A percentile compares a stretch with the other conserved stretches of the same genome.
Conservation (phyloP, 2,329 filamentous ascomycete genomes). For the Ophiostoma montium region DNA sequence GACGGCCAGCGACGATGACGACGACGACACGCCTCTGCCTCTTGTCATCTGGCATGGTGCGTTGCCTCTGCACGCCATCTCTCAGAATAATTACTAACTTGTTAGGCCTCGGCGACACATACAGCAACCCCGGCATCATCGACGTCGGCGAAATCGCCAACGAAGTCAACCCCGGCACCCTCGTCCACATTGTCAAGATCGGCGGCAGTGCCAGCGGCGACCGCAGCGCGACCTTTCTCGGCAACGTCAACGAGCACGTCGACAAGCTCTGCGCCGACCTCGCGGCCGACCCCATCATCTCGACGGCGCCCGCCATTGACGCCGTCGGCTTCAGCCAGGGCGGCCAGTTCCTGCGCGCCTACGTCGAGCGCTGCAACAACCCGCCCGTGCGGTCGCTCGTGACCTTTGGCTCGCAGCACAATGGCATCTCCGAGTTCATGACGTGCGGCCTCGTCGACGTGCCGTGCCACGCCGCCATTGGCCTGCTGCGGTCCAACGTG, state of each 20-base stretch:
- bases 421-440: constrained; percentile 76
- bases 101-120: constrained; percentile 52
- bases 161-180: constrained; percentile 63
- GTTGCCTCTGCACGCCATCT: constrained; percentile 1
- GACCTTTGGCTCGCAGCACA: constrained; percentile 85
- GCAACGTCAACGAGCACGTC: constrained; percentile 73
- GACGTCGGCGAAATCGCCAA: constrained; percentile 58
- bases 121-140: constrained; percentile 59
- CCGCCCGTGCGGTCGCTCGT: constrained; percentile 65
- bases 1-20: constrained; percentile 20
- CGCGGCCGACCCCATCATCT: constrained; percentile 61
- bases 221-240: constrained; percentile 75
- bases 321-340: constrained; percentile 92
- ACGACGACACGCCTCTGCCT: constrained; percentile 59
- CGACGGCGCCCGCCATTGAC: constrained; percentile 70
- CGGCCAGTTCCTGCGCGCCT: constrained; percentile 86
- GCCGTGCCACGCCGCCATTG: constrained; percentile 68
- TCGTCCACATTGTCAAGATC: constrained; percentile 67
- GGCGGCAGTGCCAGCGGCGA: constrained; percentile 53
- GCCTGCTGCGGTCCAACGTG: constrained; percentile 62
- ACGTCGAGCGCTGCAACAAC: constrained; percentile 72
- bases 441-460: constrained; percentile 58
- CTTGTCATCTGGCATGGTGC: constrained; percentile 83
- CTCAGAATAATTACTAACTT: constrained; percentile 19
- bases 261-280: constrained; percentile 65